Evolutionary conservation across 1,284 basidiomycete genomes (phyloP), one percentile per base, ranked within the genome.

Genomic region (Tilletia setariae): DNA sequence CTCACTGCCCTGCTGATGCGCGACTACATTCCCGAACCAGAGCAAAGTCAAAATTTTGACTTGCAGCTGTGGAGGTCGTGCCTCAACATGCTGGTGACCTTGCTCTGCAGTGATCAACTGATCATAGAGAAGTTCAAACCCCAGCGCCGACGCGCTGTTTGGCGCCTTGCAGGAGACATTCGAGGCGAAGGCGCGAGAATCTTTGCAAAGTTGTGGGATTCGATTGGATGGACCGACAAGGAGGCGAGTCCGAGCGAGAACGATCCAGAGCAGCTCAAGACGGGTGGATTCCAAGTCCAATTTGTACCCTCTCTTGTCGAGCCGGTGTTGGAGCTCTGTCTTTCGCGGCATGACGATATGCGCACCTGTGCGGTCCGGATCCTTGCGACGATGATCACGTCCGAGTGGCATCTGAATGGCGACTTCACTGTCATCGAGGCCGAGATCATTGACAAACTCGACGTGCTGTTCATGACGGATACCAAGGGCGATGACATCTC

Each of bases 61-160:
- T 85, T 88, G 0, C 85, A 85, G 19, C 84, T 98, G 7, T 98
- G 95, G 95, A 87, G 85, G 63, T 89, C 90, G 59, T 89, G 89
- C 53, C 89, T 98, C 75, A 86, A 88, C 66, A 90, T 94, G 85
- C 84, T 96, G 7, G 87, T 97, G 73, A 90, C 90, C 71, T 85
- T 97, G 51, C 85, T 96, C 23, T 91, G 91, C 1, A 95, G 92
- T 8, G 90, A 93, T 64, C 92, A 95, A 74, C 86, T 98, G 21
- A 89, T 93, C 15, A 93, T 98, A 63, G 95, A 98, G 82, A 92
- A 96, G 74, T 93, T 94, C 76, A 92, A 90, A 78, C 91, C 93
- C 0, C 78, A 97, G 90, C 91, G 93, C 87, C 89, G 94, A 65
- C 89, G 94, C 65, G 92, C 94, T 0, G 92, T 96, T 16, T 98